These are phyloP conservation scores for Eragrostis tef DNA, from an alignment of 202 grass and related monocot species.

Conservation along the genomic window DNA sequence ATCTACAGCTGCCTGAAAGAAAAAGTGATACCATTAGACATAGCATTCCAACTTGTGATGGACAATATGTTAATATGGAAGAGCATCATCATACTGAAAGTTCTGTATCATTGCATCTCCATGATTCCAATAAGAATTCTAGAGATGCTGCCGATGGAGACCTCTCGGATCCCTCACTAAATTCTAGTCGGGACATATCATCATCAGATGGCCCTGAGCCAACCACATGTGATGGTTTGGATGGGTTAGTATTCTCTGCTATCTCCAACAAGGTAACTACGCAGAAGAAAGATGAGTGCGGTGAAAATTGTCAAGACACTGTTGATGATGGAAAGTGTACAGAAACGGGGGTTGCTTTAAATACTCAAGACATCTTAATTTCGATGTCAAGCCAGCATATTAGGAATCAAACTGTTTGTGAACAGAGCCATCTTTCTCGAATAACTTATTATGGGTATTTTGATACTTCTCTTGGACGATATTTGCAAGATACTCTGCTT, in stretches of 20 bases:
- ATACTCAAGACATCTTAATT: constrained; percentile 73
- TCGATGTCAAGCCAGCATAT: constrained; percentile 77
- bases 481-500: constrained; percentile 78
- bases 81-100: constrained; percentile 32
- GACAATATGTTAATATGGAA: constrained; percentile 46
- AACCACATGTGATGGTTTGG: constrained; percentile 40
- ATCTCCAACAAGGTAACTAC: constrained; percentile 1
- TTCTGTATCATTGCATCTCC: not conserved
- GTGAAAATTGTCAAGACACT: constrained; percentile 36
- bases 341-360: constrained; percentile 55
- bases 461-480: constrained; percentile 78
- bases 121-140: constrained; percentile 35
- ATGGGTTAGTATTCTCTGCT: constrained; percentile 18
- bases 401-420: constrained; percentile 75
- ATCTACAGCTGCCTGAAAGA: not conserved
- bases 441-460: constrained; percentile 94
- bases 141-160: constrained; percentile 22
- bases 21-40: constrained; percentile 37
- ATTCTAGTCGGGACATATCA: constrained; percentile 15
- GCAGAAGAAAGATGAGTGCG: constrained; percentile 28
- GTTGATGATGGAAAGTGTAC: constrained; percentile 37
- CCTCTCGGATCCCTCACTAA: not conserved
- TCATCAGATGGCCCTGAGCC: constrained; percentile 35
- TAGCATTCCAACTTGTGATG: constrained; percentile 52
- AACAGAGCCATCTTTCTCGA: constrained; percentile 82